Percentiles rank a stretch among this genome's conserved stretches.
phyloP scores from a whole-genome alignment of 495 filamentous ascomycete species.

The Saxophila tyrrhenica region DNA sequence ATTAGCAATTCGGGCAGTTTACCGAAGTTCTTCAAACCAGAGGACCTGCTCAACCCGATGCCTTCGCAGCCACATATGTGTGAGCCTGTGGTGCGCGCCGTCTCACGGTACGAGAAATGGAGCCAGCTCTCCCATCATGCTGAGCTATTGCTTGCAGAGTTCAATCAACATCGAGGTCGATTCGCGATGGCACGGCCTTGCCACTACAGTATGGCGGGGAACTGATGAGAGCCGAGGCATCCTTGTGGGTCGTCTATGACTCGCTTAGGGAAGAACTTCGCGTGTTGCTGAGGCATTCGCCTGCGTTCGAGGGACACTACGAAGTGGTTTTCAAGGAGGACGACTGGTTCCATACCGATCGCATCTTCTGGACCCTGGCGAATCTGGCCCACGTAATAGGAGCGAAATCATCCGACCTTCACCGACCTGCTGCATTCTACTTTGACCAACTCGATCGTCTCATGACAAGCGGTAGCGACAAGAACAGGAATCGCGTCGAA shows the following conservation, averaged over 20 bases:
- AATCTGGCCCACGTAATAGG: neutral
- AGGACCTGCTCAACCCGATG: no score
- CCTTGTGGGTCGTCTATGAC: neutral
- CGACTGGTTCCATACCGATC: neutral
- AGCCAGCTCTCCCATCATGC: neutral
- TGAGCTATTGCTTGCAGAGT: neutral
- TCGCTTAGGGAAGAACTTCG: neutral
- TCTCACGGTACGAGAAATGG: neutral
- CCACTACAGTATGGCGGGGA: neutral
- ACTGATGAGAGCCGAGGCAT: neutral
- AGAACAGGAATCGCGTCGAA: no score
- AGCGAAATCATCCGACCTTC: no score
- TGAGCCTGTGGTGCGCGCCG: no score
- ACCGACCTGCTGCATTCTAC: no score
- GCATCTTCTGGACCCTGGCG: neutral
- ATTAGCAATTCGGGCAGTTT: no score
- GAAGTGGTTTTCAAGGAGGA: neutral
- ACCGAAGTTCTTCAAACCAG: no score
- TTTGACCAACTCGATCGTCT: no score
- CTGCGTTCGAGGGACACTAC: neutral
- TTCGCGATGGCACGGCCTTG: no score
- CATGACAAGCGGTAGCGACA: no score
- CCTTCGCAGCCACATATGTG: no score
- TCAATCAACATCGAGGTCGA: neutral
- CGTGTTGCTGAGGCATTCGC: neutral